Base-by-base conservation (phyloP, 164 flowering plant species). In the Platanus orientalis region DNA sequence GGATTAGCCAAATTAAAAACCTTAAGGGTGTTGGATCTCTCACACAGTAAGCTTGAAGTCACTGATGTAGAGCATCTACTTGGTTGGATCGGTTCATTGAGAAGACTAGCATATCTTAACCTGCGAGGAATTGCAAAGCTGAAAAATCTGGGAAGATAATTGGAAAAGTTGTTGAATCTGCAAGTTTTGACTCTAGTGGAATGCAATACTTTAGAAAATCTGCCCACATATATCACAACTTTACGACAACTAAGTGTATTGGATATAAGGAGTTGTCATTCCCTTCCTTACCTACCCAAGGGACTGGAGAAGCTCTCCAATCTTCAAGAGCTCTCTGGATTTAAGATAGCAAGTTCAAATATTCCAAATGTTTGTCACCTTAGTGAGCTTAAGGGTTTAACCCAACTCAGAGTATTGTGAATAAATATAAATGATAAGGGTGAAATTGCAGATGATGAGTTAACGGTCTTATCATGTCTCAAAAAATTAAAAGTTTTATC, bases 1-100 rank as follows among this genome's bases (percentile, higher is more conserved):
- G 57, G 28, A 12, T 27, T 54, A 24, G 29, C 50, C 5, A 58
- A 23, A 39, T 50, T 67, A 3, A 25, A 36, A 2, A 53, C 68
- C 36, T 57, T 72, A 54, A 67, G 75, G 48, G 68, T 67, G 52
- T 54, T 72, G 58, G 75, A 67, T 29, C 58, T 72, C 26, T 67
- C 75, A 12, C 27, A 27, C 45, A 34, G 6, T 29, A 58, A 52
- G 28, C 26, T 65, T 1, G 60, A n/a, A n/a, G n/a, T n/a, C n/a
- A n/a, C 58, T 2, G 20, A 25, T 14, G 4, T 61, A 1, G 53
- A 57, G 42, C 58, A 57, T 34, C 45, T 66, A 3, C 25, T 49
- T 44, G 4, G 10, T 20, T 69, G 72, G 67, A 63, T 69, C 52
- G 23, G 53, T 14, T 69, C 63, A 30, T 63, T 57, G 16, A 57